phyloP scores from a whole-genome alignment of 805 yeast species.

The Maudiozyma pseudohumilis region DNA sequence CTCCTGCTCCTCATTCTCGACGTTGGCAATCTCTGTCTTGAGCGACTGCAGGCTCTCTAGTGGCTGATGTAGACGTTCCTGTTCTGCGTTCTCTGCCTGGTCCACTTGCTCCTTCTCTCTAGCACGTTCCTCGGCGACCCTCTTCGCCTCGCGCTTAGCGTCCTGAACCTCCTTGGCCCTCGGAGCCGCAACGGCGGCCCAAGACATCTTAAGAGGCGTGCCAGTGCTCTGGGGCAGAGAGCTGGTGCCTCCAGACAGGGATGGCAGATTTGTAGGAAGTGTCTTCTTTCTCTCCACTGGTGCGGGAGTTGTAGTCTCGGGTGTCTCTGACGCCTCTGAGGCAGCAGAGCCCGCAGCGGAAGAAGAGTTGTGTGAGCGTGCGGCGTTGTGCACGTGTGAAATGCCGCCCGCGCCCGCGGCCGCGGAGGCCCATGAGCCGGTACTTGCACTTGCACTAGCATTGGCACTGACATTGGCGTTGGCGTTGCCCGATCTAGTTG shows the following conservation, averaged over 20 bases:
- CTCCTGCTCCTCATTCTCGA: conserved; percentile 2
- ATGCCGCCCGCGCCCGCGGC: conserved; percentile 18
- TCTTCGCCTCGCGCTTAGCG: conserved; percentile 1
- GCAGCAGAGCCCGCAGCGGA: too few relatives aligned
- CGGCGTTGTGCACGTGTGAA: too few relatives aligned
- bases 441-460: conserved; percentile 16
- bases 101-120: too few relatives aligned
- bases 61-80: too few relatives aligned
- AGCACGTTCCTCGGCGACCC: not conserved
- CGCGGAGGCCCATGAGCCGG: conserved; percentile 32
- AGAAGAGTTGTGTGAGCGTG: too few relatives aligned
- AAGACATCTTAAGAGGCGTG: conserved; percentile 33
- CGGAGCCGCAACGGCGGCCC: conserved; percentile 65
- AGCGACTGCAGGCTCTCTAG: conserved; percentile 18
- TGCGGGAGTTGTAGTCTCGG: too few relatives aligned
- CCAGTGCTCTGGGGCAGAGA: conserved; percentile 8
- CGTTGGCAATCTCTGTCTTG: conserved; percentile 27
- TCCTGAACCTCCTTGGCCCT: conserved; percentile 18
- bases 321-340: too few relatives aligned
- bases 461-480: too few relatives aligned
- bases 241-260: conserved; percentile 3
- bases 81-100: too few relatives aligned
- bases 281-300: too few relatives aligned
- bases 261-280: conserved; percentile 5
- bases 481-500: too few relatives aligned